These are phyloP conservation scores for Acer yangbiense DNA, from an alignment of 345 rosid genomes.

Conservation along the genomic window DNA sequence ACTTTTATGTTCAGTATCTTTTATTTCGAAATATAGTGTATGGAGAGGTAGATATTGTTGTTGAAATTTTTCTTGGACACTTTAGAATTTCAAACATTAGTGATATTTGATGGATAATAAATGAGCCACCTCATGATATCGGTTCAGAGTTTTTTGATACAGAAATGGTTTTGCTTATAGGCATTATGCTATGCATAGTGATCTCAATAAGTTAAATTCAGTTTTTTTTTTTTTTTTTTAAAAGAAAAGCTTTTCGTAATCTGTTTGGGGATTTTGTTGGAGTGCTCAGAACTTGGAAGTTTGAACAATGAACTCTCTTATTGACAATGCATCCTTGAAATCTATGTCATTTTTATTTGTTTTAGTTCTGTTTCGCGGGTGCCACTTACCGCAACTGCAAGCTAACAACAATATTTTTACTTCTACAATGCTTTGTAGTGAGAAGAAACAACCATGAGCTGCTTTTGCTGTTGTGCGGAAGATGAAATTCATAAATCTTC, in stretches of 20 bases:
- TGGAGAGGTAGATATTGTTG: background rate
- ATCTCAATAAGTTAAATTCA: background rate
- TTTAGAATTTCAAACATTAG: background rate
- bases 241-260: background rate
- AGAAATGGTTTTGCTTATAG: background rate
- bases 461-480: conserved; percentile 69
- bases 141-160: background rate
- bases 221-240: background rate
- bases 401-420: background rate
- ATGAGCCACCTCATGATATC: background rate
- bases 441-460: conserved; percentile 53
- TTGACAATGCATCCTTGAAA: background rate
- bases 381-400: background rate
- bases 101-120: background rate
- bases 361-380: background rate
- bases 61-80: background rate
- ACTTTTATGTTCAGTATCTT: background rate
- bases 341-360: background rate
- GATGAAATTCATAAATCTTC: conserved; percentile 53
- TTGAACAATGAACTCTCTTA: background rate
- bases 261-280: background rate
- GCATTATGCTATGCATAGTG: background rate
- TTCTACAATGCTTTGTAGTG: background rate
- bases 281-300: background rate
- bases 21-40: background rate